phyloP scores from a whole-genome alignment of 2,329 filamentous ascomycete genomes.

The Colletotrichum kahawae region DNA sequence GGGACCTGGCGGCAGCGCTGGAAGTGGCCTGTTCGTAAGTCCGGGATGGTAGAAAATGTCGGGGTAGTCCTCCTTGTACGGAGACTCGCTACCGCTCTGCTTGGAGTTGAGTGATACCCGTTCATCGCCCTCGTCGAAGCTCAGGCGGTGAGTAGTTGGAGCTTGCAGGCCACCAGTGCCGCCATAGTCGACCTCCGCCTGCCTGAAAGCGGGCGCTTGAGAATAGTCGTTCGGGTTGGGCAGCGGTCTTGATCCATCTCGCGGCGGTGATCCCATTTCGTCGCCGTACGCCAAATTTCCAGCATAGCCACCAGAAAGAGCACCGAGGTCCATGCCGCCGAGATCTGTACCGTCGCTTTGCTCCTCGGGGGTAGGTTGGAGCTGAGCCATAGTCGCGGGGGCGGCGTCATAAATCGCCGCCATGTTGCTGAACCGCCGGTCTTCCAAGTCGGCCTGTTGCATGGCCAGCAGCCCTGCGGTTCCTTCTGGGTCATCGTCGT shows the following conservation, averaged over 20 bases:
- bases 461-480: conserved; percentile 84
- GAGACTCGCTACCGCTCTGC: conserved; percentile 68
- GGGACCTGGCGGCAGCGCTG: conserved; percentile 63
- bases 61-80: conserved; percentile 74
- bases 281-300: conserved; percentile 57
- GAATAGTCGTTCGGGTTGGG: conserved; percentile 47
- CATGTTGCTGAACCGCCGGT: conserved; percentile 62
- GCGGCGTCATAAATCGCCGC: conserved; percentile 54
- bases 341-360: conserved; percentile 76
- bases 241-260: conserved; percentile 52
- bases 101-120: conserved; percentile 61
- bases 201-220: conserved; percentile 49
- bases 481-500: conserved; percentile 89
- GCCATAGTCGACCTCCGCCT: conserved; percentile 82
- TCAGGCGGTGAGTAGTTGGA: conserved; percentile 75
- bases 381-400: conserved; percentile 33
- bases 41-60: conserved; percentile 96
- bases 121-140: conserved; percentile 94
- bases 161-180: conserved; percentile 89
- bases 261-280: conserved; percentile 40
- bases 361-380: conserved; percentile 56
- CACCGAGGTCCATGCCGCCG: conserved; percentile 72
- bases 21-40: conserved; percentile 69
- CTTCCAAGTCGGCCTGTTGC: conserved; percentile 82
- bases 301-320: conserved; percentile 75